Evolutionary conservation across 2,329 filamentous ascomycete species (phyloP).

Genomic region (Aspergillus amoenus): DNA sequence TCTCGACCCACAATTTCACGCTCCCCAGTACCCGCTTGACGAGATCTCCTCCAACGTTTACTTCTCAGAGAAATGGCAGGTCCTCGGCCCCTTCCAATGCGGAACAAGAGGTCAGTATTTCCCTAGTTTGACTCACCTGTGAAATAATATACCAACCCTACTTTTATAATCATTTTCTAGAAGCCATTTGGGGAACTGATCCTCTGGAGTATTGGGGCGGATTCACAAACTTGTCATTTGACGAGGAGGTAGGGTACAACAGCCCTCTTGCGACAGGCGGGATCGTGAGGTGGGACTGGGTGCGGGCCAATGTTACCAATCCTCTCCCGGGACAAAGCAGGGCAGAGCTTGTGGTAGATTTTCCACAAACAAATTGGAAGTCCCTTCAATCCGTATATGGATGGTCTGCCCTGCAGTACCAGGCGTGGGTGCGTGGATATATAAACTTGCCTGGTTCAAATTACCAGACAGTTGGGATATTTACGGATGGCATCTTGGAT

Average conservation of each 20-base stretch:
- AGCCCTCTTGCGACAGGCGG: slow-evolving; percentile 55
- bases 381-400: slow-evolving; percentile 56
- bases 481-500: slow-evolving; percentile 52
- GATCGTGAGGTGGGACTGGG: slow-evolving; percentile 49
- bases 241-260: slow-evolving; percentile 43
- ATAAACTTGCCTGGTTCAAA: slow-evolving; percentile 40
- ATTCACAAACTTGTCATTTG: slow-evolving; percentile 49
- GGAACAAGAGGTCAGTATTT: slow-evolving; percentile 55
- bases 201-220: slow-evolving; percentile 56
- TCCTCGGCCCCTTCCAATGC: slow-evolving; percentile 58
- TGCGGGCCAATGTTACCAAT: slow-evolving; percentile 32
- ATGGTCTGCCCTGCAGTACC: slow-evolving; percentile 60
- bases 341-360: slow-evolving; percentile 46
- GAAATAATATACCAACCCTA: slow-evolving; percentile 2
- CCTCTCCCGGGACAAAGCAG: slow-evolving; percentile 29
- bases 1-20: background rate
- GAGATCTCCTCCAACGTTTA: slow-evolving; percentile 3
- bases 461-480: slow-evolving; percentile 40
- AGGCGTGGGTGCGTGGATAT: slow-evolving; percentile 56
- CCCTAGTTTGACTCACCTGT: background rate
- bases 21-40: slow-evolving; percentile 9
- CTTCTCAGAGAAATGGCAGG: slow-evolving; percentile 46
- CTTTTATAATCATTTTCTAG: slow-evolving; percentile 30
- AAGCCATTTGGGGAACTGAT: slow-evolving; percentile 60
- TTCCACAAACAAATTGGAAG: slow-evolving; percentile 54